Base-by-base conservation (phyloP, 345 rosid species). In the Camelina sativa region DNA sequence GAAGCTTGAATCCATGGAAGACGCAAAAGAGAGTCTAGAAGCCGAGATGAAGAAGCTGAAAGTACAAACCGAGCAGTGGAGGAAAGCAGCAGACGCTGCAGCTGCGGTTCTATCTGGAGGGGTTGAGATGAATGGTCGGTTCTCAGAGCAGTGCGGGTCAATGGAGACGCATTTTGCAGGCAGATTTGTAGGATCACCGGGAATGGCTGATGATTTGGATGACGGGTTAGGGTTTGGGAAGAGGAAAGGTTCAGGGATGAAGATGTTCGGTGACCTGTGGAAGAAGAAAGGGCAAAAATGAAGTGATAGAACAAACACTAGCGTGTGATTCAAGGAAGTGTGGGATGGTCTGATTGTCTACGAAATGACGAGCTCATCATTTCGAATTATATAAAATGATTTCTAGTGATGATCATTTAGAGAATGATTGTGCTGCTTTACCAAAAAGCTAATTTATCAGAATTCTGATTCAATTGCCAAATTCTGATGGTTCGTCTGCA, bases 51-150 rank as follows among this genome's bases (percentile, higher is more conserved):
- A 78, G 87, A 88, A 75, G 79, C 78, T 91, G 67, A 84, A 82
- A 64, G 89, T 88, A 22, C 97, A 93, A 80, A 89, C 97, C 10
- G 96, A 89, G 81, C 96, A 93, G 66, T 93, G 97, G 97, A 85
- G 79, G 77, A 93, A 93, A 82, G 97, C 96, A 20, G 97, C 98
- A 1, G 97, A 91, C 75, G 97, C 96, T 1, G 96, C 96, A 54
- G 91, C 98, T 62, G 81, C 88, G 32, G 86, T 91, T 25, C 91
- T 91, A 54, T 81, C 96, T 28, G 91, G 88, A 9, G 88, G 75
- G 4, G 81, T 71, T 32, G 95, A 88, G 66, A 82, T 80, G 79
- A 84, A 88, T 59, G 92, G 93, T 41, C 76, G 86, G 82, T 43
- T 61, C 30, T 54, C 80, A 54, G 75, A 62, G 71, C 82, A 85